Base-by-base conservation (phyloP, 1,139 yeast genomes). In the Yamadazyma blattariae region DNA sequence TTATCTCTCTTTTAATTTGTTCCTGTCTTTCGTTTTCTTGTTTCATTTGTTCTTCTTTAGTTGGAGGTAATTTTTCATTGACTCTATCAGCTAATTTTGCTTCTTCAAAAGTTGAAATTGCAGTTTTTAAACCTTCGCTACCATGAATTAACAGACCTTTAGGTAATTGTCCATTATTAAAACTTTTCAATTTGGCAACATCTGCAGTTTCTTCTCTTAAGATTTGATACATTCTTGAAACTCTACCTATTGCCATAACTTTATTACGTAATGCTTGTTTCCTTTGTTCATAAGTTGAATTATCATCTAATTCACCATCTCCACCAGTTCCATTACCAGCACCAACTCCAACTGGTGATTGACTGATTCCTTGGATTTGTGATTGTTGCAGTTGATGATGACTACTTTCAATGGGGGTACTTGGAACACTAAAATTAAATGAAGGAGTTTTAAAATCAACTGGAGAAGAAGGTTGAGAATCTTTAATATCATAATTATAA, bases 11-110 rank as follows among this genome's bases (percentile, higher is more conserved):
- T 48, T 61, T 61, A 24, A 67, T 48, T 36, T 62, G 50, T 42
- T 61, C 58, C 34, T 59, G 61, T 45, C 79, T 61, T 46, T 72
- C 71, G 37, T 67, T 64, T 42, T 77, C 78, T 30, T 60, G 57
- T 42, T 59, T 61, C 29, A 63, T 64, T 26, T 73, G 56, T 48
- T 83, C 86, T 38, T 78, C 86, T 7, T 66, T 60, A 3, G 80
- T 58, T n/a, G 97, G 97, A 4, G 98, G 98, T 52, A 92, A 59
- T 27, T 87, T 84, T 62, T 92, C 98, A 57, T 92, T 92, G 28
- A 70, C 72, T 48, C 85, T 59, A 64, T 92, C 98, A 3, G 92
- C 94, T 47, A 65, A 64, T 45, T 82, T 73, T 1, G 97, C 97
- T 37, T 84, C 95, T 53, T 88, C 96, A 52, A 92, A 92, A 10